Conservation (phyloP, 2,329 filamentous ascomycete species). For the Colletotrichum noveboracense region DNA sequence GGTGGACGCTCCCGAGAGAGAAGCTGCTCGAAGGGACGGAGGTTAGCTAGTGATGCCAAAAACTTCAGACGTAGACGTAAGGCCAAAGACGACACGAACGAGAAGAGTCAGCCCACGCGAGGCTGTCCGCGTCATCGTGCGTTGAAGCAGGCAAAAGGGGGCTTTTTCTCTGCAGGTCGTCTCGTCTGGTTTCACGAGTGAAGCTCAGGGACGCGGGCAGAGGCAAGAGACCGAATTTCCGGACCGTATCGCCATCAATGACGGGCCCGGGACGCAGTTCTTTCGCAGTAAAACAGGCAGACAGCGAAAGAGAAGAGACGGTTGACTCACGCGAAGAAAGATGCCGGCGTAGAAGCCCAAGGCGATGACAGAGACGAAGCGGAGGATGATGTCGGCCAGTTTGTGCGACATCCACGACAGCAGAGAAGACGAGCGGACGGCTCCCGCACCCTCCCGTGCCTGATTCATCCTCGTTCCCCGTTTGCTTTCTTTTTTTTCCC, state of each 20-base stretch:
- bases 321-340: slow-evolving; percentile 12
- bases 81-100: not conserved
- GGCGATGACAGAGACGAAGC: not conserved
- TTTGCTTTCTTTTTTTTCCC: not conserved
- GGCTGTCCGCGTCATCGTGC: slow-evolving; percentile 3
- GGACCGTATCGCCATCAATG: not conserved
- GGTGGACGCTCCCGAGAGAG: slow-evolving; percentile 16
- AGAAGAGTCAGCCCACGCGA: not conserved
- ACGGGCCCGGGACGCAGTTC: not conserved
- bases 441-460: not conserved
- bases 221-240: not conserved
- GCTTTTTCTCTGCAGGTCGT: slow-evolving; percentile 30
- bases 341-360: slow-evolving; percentile 7
- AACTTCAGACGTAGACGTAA: not conserved
- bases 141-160: not conserved
- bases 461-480: not conserved
- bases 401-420: not conserved
- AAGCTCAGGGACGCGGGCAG: not conserved
- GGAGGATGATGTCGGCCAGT: not conserved
- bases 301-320: not conserved
- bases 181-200: slow-evolving; percentile 33
- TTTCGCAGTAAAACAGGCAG: not conserved
- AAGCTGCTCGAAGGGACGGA: slow-evolving; percentile 8
- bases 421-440: not conserved
- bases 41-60: not conserved